These are phyloP conservation scores for Cephaloascus fragrans DNA, from an alignment of 805 yeast genomes.

Conservation along the genomic window DNA sequence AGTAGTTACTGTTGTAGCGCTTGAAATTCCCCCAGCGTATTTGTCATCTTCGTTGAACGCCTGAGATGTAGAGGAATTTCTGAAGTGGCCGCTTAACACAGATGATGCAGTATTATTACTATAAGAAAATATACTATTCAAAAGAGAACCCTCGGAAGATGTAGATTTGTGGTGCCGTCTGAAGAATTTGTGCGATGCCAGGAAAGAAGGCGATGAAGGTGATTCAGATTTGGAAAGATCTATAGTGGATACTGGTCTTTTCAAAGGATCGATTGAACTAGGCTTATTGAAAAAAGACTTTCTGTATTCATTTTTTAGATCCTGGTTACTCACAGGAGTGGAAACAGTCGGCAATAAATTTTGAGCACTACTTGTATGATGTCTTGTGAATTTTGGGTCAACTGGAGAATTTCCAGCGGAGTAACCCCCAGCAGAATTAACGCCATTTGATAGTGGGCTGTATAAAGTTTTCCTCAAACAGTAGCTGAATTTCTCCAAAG, in stretches of 20 bases:
- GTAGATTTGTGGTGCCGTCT: constrained; percentile 56
- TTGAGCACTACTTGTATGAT: constrained; percentile 7
- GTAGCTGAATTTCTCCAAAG: constrained; percentile 49
- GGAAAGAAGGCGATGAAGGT: constrained; percentile 21
- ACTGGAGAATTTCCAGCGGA: background rate
- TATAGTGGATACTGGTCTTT: constrained; percentile 25
- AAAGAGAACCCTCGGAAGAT: constrained; percentile 44
- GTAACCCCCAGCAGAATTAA: constrained; percentile 2
- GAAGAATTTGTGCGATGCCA: constrained; percentile 36
- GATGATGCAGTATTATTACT: background rate
- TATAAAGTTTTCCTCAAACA: constrained; percentile 35
- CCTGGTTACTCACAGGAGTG: constrained; percentile 14
- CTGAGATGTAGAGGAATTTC: constrained; percentile 3
- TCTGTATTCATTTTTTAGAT: constrained; percentile 4
- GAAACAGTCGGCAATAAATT: constrained; percentile 23
- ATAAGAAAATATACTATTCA: constrained; percentile 22
- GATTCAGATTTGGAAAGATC: constrained; percentile 16
- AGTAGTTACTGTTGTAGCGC: too few relatives aligned
- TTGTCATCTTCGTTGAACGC: constrained; percentile 6
- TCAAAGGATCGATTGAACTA: constrained; percentile 1
- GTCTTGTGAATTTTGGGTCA: background rate
- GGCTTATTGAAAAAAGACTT: background rate
- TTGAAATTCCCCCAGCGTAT: constrained; percentile 15
- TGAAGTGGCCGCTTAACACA: background rate
- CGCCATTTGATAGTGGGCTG: constrained; percentile 8